A percentile compares a stretch with the other conserved stretches of the same genome.
These are phyloP conservation scores for Geotrichum aggregatum DNA, from an alignment of 1,139 yeast genomes.

Conservation along the genomic window DNA sequence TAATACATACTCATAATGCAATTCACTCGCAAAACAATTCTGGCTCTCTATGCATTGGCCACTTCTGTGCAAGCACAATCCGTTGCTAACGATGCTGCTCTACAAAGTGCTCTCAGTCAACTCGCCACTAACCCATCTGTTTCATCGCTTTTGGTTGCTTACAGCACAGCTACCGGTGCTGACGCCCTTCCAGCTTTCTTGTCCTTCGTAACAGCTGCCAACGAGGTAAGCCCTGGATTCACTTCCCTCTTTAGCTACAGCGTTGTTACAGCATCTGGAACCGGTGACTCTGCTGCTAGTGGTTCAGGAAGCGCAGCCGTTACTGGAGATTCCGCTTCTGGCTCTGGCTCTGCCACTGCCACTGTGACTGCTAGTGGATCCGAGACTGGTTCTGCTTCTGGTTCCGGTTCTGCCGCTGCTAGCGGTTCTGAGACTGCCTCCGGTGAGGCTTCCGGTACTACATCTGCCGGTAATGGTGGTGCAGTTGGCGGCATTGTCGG, in stretches of 20 bases:
- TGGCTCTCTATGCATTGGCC: constrained; percentile 9
- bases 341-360: constrained; percentile 8
- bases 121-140: constrained; percentile 16
- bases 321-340: constrained; percentile 9
- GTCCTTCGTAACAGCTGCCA: constrained; percentile 18
- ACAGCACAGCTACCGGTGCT: constrained; percentile 20
- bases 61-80: constrained; percentile 4
- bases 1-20: not conserved
- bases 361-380: constrained; percentile 6
- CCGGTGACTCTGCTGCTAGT: constrained; percentile 10
- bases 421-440: not conserved
- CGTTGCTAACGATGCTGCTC: constrained; percentile 9
- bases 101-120: constrained; percentile 13
- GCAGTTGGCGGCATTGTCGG: too few relatives aligned
- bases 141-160: constrained; percentile 13
- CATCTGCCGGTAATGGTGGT: too few relatives aligned
- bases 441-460: not conserved
- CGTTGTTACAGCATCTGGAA: constrained; percentile 8
- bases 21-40: constrained; percentile 11
- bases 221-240: constrained; percentile 14
- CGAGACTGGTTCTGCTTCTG: constrained; percentile 10
- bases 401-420: constrained; percentile 9
- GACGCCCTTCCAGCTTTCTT: constrained; percentile 18
- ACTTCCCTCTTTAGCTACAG: constrained; percentile 12
- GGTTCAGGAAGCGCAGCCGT: constrained; percentile 2